Evolutionary conservation across 306 rosid genomes (phyloP), one percentile per base, ranked within the genome.

Genomic region (Castanea mollissima): DNA sequence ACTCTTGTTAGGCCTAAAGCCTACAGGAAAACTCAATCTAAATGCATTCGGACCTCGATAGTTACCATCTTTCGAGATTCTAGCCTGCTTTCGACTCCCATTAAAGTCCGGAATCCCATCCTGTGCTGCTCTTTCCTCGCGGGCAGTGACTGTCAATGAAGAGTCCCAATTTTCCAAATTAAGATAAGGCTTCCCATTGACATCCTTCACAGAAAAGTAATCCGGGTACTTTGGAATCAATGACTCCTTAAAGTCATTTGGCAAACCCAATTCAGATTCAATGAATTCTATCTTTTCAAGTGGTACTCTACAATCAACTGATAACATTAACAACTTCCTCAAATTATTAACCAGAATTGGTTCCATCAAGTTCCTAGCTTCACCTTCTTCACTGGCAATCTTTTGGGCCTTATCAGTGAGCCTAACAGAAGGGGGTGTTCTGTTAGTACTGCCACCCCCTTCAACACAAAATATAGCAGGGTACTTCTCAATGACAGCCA

Each of bases 121-220:
- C 57, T 73, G 69, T 14, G 83, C 82, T 41, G 87, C 79, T 74
- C 75, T 83, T 72, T 86, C 69, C 75, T 94, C 97, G 13, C 90
- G 86, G 18, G 87, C 84, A 76, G 93, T 88, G 75, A 91, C 73
- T 69, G 91, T 90, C 14, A 94, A 73, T 31, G 89, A 79, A 27
- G 90, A 90, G 86, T 91, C 97, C 98, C 97, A 94, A 73, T 88
- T 92, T 57, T 94, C 95, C 85, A 94, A 81, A 34, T 81, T 80
- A 69, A 94, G 86, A 82, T 56, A 81, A 68, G 77, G 80, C 75
- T 84, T 90, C 21, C 91, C 92, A 69, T 77, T 76, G 64, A 90
- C 27, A 12, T 76, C 82, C 73, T 80, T 87, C 25, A 92, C 84
- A 0, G 93, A 70, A 85, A 94, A 92, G 59, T 83, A 84, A 54